Percentiles rank a stretch among this genome's conserved stretches.
These are phyloP conservation scores for Magnolia changhungtana DNA, from an alignment of 164 flowering plant species.

Conservation along the genomic window DNA sequence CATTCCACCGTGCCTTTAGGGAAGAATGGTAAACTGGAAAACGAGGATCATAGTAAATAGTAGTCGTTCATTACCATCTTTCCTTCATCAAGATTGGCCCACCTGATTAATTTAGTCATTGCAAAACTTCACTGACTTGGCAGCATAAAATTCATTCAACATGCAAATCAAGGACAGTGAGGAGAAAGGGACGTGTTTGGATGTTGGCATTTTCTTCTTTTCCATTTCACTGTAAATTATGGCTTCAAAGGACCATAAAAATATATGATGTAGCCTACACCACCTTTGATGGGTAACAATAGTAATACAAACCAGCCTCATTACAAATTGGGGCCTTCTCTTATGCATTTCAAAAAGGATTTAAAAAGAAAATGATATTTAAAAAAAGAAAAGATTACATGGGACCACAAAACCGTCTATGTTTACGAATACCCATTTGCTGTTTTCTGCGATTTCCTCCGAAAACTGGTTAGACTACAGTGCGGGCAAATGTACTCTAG, in stretches of 20 bases:
- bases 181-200: no score
- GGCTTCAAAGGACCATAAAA: neutral
- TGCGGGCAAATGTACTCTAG: constrained; percentile 95
- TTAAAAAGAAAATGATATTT: neutral
- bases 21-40: no score
- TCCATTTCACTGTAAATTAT: neutral
- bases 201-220: neutral
- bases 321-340: constrained; percentile 6
- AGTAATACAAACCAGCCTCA: constrained; percentile 14
- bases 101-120: no score
- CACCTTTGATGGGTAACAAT: constrained; percentile 1
- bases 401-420: constrained; percentile 2
- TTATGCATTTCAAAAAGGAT: neutral
- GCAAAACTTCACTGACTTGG: no score
- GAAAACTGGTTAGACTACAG: constrained; percentile 76
- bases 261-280: constrained; percentile 1
- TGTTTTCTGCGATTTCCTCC: constrained; percentile 63
- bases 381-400: constrained; percentile 1
- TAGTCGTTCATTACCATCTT: no score
- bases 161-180: no score
- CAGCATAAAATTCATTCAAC: no score
- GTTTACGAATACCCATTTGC: constrained; percentile 55
- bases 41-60: no score
- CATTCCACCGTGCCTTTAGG: no score
- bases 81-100: no score